Percentiles rank a stretch among this genome's conserved stretches.
Evolutionary conservation across 371 early-diverging fungal genomes (phyloP).

Genomic region (Polyrhizophydium stewartii): DNA sequence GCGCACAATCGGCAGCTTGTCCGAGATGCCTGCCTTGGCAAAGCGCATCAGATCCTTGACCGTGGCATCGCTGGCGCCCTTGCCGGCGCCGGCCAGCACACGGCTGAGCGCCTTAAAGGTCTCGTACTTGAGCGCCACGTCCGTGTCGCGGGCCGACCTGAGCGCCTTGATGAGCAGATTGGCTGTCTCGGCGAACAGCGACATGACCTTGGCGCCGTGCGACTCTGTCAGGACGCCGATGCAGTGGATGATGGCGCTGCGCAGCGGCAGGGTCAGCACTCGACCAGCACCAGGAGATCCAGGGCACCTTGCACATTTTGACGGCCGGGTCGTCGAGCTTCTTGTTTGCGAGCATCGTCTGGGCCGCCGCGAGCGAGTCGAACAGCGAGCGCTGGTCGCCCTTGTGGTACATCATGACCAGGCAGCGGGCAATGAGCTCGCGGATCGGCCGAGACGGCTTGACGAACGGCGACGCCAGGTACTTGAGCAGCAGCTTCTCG

Average conservation of each 20-base stretch:
- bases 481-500: constrained; percentile 63
- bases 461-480: constrained; percentile 59
- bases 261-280: not conserved
- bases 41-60: constrained; percentile 73
- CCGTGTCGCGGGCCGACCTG: constrained; percentile 53
- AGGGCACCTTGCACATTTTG: too few relatives aligned
- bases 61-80: constrained; percentile 65
- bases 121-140: constrained; percentile 55
- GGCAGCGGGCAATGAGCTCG: constrained; percentile 71
- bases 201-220: constrained; percentile 61
- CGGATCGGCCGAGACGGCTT: constrained; percentile 75
- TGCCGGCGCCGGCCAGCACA: constrained; percentile 73
- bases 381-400: constrained; percentile 72
- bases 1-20: constrained; percentile 72
- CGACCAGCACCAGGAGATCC: too few relatives aligned
- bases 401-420: constrained; percentile 60
- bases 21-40: constrained; percentile 60
- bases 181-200: constrained; percentile 75
- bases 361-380: constrained; percentile 71
- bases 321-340: constrained; percentile 53
- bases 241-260: constrained; percentile 71
- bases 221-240: constrained; percentile 52
- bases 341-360: constrained; percentile 56
- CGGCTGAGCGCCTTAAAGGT: constrained; percentile 62
- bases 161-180: constrained; percentile 58